phyloP scores from a whole-genome alignment of 192 early-diverging fungal genomes.

The Kickxella alabastrina region DNA sequence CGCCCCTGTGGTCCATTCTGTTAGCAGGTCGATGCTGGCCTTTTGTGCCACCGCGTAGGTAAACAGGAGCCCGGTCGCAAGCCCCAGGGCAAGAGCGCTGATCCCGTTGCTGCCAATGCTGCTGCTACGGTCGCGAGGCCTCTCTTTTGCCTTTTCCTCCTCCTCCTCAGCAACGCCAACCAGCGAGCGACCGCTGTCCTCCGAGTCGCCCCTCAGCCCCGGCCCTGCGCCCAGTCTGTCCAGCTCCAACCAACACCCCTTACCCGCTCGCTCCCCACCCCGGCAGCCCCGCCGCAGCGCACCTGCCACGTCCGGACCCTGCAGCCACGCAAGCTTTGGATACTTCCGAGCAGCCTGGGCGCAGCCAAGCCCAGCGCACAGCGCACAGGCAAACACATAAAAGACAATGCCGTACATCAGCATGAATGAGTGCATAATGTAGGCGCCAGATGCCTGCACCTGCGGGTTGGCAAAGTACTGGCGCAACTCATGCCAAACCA shows the following conservation, averaged over 20 bases:
- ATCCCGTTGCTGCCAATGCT: background rate
- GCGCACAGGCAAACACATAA: constrained; percentile 20
- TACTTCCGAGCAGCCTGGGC: too few relatives aligned
- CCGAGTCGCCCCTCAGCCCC: background rate
- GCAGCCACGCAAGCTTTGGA: too few relatives aligned
- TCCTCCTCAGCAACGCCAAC: too few relatives aligned
- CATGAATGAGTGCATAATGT: constrained; percentile 50
- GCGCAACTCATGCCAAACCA: constrained; percentile 28
- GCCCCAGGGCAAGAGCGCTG: background rate
- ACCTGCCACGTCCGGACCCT: background rate
- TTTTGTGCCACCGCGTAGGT: background rate
- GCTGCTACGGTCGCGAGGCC: background rate
- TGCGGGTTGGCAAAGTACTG: constrained; percentile 43
- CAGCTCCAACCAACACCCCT: too few relatives aligned
- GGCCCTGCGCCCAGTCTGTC: background rate
- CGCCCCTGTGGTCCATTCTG: background rate
- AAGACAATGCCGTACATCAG: constrained; percentile 42
- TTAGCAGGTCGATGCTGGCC: background rate
- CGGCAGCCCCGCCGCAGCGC: background rate
- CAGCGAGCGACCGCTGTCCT: background rate
- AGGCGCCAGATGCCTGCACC: constrained; percentile 45
- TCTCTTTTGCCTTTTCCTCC: background rate
- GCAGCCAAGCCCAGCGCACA: constrained; percentile 16
- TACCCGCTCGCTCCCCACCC: too few relatives aligned
- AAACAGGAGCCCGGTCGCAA: background rate